These are phyloP conservation scores for Aureobasidium sp. DNA, from an alignment of 2,329 filamentous ascomycete species.

Conservation along the genomic window DNA sequence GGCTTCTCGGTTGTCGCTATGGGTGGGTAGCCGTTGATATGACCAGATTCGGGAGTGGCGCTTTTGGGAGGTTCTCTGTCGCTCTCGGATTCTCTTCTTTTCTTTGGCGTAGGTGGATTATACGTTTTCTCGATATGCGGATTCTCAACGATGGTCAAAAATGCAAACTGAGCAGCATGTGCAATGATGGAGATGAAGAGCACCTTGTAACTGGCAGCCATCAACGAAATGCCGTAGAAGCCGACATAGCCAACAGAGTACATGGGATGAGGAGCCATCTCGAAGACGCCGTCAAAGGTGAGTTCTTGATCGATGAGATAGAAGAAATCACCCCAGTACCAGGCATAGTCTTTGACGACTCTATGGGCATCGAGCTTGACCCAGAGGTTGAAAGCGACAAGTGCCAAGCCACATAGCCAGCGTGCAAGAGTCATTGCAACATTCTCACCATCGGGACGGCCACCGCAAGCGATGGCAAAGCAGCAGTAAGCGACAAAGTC, in stretches of 20 bases:
- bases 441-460: constrained; percentile 66
- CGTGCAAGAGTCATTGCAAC: constrained; percentile 61
- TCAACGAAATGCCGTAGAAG: constrained; percentile 96
- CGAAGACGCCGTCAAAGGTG: constrained; percentile 97
- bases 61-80: constrained; percentile 34
- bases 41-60: constrained; percentile 33
- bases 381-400: constrained; percentile 95
- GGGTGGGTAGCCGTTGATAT: constrained; percentile 31
- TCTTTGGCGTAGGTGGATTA: constrained; percentile 74
- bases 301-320: constrained; percentile 96
- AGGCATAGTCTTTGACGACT: constrained; percentile 97
- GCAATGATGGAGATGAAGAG: constrained; percentile 94
- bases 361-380: constrained; percentile 96
- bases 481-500: constrained; percentile 96
- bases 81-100: constrained; percentile 36
- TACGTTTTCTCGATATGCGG: constrained; percentile 98
- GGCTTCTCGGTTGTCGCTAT: constrained; percentile 47
- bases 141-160: constrained; percentile 86
- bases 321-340: constrained; percentile 99
- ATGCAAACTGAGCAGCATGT: constrained; percentile 89
- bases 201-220: constrained; percentile 96
- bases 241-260: constrained; percentile 97
- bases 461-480: constrained; percentile 83
- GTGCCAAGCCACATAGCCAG: constrained; percentile 68
- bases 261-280: constrained; percentile 98